Evolutionary conservation across 2,329 filamentous ascomycete species (phyloP).

Genomic region (Calonectria pseudoreteaudii): DNA sequence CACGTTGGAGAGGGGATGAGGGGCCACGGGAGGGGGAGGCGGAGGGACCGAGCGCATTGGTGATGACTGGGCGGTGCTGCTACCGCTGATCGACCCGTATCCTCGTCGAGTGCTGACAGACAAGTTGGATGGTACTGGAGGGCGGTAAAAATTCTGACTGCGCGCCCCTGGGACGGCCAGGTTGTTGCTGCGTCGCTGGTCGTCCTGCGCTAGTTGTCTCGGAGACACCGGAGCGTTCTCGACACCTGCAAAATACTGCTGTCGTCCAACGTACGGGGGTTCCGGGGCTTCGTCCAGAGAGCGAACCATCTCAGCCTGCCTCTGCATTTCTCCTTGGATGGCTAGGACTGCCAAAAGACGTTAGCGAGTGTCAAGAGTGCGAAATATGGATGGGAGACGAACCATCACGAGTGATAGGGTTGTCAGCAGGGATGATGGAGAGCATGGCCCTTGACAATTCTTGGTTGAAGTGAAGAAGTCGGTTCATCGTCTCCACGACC

Average conservation of each 20-base stretch:
- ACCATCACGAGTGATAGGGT: conserved; percentile 85
- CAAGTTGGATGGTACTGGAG: conserved; percentile 84
- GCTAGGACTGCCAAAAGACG: conserved; percentile 58
- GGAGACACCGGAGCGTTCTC: conserved; percentile 88
- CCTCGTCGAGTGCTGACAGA: conserved; percentile 80
- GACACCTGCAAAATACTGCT: conserved; percentile 73
- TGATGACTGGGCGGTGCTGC: conserved; percentile 72
- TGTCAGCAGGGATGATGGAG: conserved; percentile 80
- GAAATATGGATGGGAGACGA: conserved; percentile 51
- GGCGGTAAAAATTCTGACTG: conserved; percentile 75
- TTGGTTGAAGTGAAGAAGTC: conserved; percentile 81
- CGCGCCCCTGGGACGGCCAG: conserved; percentile 71
- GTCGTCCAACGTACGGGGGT: conserved; percentile 73
- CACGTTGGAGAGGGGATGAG: conserved; percentile 74
- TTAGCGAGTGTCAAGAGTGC: conserved; percentile 60
- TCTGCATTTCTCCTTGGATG: conserved; percentile 70
- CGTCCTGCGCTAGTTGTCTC: conserved; percentile 87
- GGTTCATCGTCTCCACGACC: conserved; percentile 82
- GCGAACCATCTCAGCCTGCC: conserved; percentile 69
- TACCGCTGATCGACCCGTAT: conserved; percentile 88
- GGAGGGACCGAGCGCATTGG: conserved; percentile 77
- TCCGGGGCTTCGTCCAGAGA: conserved; percentile 76
- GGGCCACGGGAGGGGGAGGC: conserved; percentile 72
- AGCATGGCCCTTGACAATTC: conserved; percentile 83
- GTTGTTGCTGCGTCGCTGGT: conserved; percentile 79